A percentile compares a stretch with the other conserved stretches of the same genome.
Evolutionary conservation across 768 basidiomycete species (phyloP).

Genomic region (Boletales sp.): DNA sequence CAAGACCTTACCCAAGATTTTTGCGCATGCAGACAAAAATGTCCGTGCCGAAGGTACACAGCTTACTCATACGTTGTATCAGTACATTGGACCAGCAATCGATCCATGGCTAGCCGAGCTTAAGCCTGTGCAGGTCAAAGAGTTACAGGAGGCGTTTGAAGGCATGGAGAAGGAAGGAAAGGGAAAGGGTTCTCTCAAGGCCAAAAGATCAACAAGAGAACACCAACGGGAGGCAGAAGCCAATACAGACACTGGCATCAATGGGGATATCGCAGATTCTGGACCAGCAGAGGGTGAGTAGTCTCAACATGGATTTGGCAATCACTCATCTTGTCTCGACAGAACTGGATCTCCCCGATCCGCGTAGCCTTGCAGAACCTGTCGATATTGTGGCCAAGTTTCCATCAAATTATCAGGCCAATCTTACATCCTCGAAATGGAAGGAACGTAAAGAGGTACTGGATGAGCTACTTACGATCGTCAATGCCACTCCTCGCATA

Average conservation of each 20-base stretch:
- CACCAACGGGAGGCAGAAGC: slow-evolving; percentile 70
- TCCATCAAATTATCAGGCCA: slow-evolving; percentile 67
- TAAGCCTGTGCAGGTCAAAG: slow-evolving; percentile 96
- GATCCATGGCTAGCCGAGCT: slow-evolving; percentile 84
- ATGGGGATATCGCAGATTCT: slow-evolving; percentile 37
- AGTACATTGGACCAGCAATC: slow-evolving; percentile 80
- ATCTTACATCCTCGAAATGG: slow-evolving; percentile 91
- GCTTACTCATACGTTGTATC: slow-evolving; percentile 75
- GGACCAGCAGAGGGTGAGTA: slow-evolving; percentile 51
- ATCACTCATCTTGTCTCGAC: slow-evolving; percentile 11
- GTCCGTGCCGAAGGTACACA: slow-evolving; percentile 89
- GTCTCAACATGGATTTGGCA: not conserved
- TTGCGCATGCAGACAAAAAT: slow-evolving; percentile 90
- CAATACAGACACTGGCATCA: slow-evolving; percentile 35
- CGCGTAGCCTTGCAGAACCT: slow-evolving; percentile 74
- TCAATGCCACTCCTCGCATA: slow-evolving; percentile 70
- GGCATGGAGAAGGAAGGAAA: slow-evolving; percentile 78
- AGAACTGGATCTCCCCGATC: slow-evolving; percentile 65
- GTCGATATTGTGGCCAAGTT: slow-evolving; percentile 76
- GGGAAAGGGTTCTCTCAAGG: slow-evolving; percentile 78
- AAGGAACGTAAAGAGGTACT: slow-evolving; percentile 93
- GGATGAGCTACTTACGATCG: slow-evolving; percentile 71
- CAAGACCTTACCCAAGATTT: slow-evolving; percentile 88
- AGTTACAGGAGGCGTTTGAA: slow-evolving; percentile 89
- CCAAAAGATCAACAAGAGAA: slow-evolving; percentile 71